phyloP scores from a whole-genome alignment of 129 eudicot genomes.

The Centaurea solstitialis region DNA sequence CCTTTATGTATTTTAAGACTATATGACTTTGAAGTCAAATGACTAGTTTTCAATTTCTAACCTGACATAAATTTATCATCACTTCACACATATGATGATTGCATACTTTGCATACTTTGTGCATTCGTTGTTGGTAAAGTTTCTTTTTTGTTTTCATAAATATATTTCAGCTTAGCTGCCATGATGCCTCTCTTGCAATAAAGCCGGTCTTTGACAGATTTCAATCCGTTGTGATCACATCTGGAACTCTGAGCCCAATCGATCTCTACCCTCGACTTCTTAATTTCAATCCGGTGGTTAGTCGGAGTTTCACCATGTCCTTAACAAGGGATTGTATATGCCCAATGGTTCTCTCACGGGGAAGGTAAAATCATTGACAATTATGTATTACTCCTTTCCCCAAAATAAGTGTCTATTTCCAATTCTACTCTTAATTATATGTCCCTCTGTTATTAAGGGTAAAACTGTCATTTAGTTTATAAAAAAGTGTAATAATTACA shows the following conservation, averaged over 20 bases:
- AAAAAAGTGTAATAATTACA: no score
- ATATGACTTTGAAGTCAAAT: constrained; percentile 19
- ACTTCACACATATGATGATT: neutral
- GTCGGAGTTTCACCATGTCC: constrained; percentile 97
- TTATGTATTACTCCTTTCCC: neutral
- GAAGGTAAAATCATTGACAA: constrained; percentile 60
- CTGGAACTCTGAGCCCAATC: constrained; percentile 96
- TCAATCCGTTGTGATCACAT: constrained; percentile 94
- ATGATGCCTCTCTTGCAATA: constrained; percentile 99
- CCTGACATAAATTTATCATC: neutral
- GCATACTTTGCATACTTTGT: neutral
- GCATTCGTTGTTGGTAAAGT: neutral
- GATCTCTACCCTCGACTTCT: constrained; percentile 98
- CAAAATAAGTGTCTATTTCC: neutral
- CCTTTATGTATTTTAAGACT: neutral
- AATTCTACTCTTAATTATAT: no score
- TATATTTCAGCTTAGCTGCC: constrained; percentile 84
- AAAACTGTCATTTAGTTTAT: no score
- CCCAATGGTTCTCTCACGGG: constrained; percentile 98
- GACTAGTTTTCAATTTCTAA: neutral
- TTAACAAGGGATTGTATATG: constrained; percentile 99
- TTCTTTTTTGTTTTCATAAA: neutral
- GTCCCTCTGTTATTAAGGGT: no score
- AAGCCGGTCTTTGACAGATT: constrained; percentile 98
- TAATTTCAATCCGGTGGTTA: constrained; percentile 95